Evolutionary conservation across 768 basidiomycete species (phyloP), one percentile per base, ranked within the genome.

Genomic region (Rubroboletus pulcherrimus): DNA sequence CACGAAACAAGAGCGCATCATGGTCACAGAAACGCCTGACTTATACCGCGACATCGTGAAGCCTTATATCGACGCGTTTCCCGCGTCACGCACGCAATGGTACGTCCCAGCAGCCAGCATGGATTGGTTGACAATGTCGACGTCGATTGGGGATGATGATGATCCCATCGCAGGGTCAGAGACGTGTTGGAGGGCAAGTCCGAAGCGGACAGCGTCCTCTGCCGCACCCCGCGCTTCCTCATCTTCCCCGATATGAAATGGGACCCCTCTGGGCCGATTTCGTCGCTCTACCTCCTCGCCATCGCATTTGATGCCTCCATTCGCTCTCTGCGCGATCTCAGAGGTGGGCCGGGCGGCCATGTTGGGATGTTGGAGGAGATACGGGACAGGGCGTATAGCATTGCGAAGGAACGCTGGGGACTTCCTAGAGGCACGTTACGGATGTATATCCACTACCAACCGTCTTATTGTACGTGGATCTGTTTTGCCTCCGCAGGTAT

Each of bases 171-270:
- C 61, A 95, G 94, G 95, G 88, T 98, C 4, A 80, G 85, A 58
- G 87, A 93, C 58, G 89, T 98, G 50, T 77, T 98, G 5, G 78
- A 77, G 0, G 91, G 93, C 8, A 71, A 74, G 33, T 86, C 90
- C 5, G 93, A 98, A 70, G 78, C 81, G 19, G 80, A 86, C 15
- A 84, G 86, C 42, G 70, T 98, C 24, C 72, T 97, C 19, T 86
- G 78, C 64, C 80, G 85, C 2, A 79, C 77, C 12, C 70, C 81
- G 0, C 76, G 80, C 6, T 97, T 89, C 64, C 61, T 96, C 38
- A 85, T 99, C 53, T 73, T 97, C 0, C 96, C 96, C 0, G 96
- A 99, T 72, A 89, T 97, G 84, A 98, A 98, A 75, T 98, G 96
- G 96, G 93, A 98, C 67, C 78, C 85, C 24, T 89, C 84, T 0